These are phyloP conservation scores for Klebsormidium nitens DNA, from an alignment of 139 green algal species.

Conservation along the genomic window DNA sequence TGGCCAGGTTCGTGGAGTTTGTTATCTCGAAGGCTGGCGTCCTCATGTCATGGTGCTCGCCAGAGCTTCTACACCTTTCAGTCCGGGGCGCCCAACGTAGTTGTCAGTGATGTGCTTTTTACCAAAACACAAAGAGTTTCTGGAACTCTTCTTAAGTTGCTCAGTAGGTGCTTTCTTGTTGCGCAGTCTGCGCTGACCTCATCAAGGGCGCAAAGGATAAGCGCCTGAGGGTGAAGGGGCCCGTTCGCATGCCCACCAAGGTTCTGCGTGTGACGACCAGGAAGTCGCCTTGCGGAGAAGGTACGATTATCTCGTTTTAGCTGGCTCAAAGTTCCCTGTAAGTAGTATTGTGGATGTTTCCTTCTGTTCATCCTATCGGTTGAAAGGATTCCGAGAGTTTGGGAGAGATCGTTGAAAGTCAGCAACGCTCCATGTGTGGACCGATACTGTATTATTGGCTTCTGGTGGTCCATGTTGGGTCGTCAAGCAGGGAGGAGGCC, in stretches of 20 bases:
- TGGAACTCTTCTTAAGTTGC: not conserved
- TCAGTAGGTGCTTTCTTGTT: slow-evolving; percentile 3
- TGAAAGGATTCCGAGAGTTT: too few relatives aligned
- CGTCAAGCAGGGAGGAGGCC: too few relatives aligned
- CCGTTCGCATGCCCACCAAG: slow-evolving; percentile 98
- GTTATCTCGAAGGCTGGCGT: not conserved
- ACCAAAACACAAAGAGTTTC: not conserved
- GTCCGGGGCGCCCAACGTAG: not conserved
- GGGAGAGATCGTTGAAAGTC: too few relatives aligned
- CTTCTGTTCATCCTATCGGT: too few relatives aligned
- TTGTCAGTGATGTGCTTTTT: not conserved
- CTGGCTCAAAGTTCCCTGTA: too few relatives aligned
- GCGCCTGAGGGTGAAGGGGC: slow-evolving; percentile 91
- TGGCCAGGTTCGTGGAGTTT: not conserved
- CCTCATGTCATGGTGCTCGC: not conserved
- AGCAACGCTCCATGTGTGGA: too few relatives aligned
- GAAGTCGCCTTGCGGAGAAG: slow-evolving; percentile 97
- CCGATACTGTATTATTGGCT: too few relatives aligned
- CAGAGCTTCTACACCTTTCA: not conserved
- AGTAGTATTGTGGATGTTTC: too few relatives aligned
- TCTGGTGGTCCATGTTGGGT: too few relatives aligned
- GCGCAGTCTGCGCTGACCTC: slow-evolving; percentile 89
- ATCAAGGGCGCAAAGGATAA: slow-evolving; percentile 98
- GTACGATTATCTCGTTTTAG: slow-evolving; percentile 37
- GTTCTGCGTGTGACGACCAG: slow-evolving; percentile 91